Evolutionary conservation across 495 filamentous ascomycete species (phyloP).

Genomic region (Aspergillus leporis): DNA sequence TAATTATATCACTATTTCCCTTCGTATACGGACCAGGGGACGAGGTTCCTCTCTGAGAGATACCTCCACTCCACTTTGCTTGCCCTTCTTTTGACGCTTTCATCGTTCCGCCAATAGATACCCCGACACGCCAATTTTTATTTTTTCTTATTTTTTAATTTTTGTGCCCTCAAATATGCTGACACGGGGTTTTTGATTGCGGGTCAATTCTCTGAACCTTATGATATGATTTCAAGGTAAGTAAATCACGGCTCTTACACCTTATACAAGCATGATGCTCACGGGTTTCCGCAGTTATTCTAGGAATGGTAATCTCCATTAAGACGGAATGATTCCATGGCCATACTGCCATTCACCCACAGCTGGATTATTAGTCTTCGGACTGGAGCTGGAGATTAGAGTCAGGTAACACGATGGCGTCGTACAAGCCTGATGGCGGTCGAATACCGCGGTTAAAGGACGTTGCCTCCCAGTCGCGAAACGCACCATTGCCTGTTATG

Average conservation of each 20-base stretch:
- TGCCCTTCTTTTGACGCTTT: neutral
- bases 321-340: conserved; percentile 39
- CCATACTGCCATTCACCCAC: conserved; percentile 22
- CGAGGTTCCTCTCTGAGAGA: neutral
- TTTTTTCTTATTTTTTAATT: neutral
- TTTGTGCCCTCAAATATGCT: neutral
- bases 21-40: conserved; percentile 1
- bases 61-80: neutral
- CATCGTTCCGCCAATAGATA: conserved; percentile 1
- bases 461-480: conserved; percentile 26
- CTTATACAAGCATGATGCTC: neutral
- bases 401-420: conserved; percentile 38
- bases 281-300: conserved; percentile 10
- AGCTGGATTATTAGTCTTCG: conserved; percentile 29
- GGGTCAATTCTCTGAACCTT: neutral
- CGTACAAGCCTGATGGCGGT: conserved; percentile 35
- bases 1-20: conserved; percentile 8
- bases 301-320: conserved; percentile 3
- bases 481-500: conserved; percentile 26
- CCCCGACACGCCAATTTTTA: neutral
- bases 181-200: neutral
- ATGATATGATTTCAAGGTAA: conserved; percentile 8
- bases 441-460: conserved; percentile 36
- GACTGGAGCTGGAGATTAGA: conserved; percentile 29
- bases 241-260: neutral